These are phyloP conservation scores for Anethum foeniculum DNA, from an alignment of 140 eudicot species.

Conservation along the genomic window DNA sequence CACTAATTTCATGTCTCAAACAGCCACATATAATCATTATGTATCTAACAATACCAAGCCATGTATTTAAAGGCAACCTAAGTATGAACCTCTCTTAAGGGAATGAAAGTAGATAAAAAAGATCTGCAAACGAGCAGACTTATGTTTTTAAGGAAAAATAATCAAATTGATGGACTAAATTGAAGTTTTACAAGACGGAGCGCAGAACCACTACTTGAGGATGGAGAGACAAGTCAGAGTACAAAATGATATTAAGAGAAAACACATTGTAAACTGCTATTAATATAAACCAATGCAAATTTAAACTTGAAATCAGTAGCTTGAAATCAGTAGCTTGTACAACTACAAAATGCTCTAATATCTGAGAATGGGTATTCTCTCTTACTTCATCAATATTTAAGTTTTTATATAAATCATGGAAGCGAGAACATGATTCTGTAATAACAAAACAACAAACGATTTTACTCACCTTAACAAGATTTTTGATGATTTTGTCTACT, in stretches of 20 bases:
- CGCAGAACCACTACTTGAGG: background rate
- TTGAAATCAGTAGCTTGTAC: no score
- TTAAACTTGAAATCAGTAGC: background rate
- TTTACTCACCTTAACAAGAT: conserved; percentile 58
- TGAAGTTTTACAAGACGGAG: background rate
- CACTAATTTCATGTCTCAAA: no score
- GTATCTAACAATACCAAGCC: no score
- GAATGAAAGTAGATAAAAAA: no score
- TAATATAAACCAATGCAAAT: background rate
- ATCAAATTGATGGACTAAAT: background rate
- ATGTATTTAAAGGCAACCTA: background rate
- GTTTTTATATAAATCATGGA: background rate
- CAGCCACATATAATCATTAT: no score
- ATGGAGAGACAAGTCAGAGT: background rate
- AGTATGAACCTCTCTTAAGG: background rate
- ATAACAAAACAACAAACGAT: background rate
- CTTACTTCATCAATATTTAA: background rate
- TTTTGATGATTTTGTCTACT: conserved; percentile 73
- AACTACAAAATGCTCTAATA: no score
- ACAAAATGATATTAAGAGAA: background rate
- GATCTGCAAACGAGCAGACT: no score
- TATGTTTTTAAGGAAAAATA: background rate
- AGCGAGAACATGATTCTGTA: conserved; percentile 3
- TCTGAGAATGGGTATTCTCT: background rate
- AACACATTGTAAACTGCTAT: background rate